A percentile compares a stretch with the other conserved stretches of the same genome.
Evolutionary conservation across 257 asterid species (phyloP).

Genomic region (Jacaranda mimosifolia): DNA sequence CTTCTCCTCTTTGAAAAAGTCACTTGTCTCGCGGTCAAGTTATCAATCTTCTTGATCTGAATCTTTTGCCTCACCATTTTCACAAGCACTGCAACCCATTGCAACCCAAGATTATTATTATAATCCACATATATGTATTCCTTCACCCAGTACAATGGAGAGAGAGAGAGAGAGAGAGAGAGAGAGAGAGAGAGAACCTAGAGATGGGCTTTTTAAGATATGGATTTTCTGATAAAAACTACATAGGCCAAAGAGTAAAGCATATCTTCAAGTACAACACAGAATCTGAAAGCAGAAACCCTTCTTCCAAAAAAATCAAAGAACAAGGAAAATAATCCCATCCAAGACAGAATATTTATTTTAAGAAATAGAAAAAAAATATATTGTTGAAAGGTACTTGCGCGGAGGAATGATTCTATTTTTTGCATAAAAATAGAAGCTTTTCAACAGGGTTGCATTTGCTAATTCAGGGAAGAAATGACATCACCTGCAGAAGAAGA

Average conservation of each 20-base stretch:
- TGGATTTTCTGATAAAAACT: conserved; percentile 1
- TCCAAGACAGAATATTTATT: conserved; percentile 21
- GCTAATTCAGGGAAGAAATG: conserved; percentile 50
- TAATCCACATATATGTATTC: background rate
- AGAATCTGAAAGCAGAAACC: conserved; percentile 41
- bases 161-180: conserved; percentile 22
- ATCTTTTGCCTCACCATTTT: conserved; percentile 83
- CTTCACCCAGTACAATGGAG: background rate
- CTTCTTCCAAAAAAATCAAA: conserved; percentile 37
- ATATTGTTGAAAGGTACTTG: background rate
- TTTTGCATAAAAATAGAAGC: conserved; percentile 29
- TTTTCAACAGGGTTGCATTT: conserved; percentile 14
- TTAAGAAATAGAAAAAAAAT: background rate
- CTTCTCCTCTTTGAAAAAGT: conserved; percentile 85
- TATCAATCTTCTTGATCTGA: conserved; percentile 82
- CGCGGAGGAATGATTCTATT: conserved; percentile 1
- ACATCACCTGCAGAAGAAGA: conserved; percentile 44
- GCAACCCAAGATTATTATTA: no score
- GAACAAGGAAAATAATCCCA: background rate
- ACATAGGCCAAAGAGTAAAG: conserved; percentile 27
- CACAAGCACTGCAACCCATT: background rate
- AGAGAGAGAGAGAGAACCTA: conserved; percentile 6
- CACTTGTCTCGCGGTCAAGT: conserved; percentile 79
- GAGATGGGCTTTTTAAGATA: no score
- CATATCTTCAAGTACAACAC: conserved; percentile 47